phyloP scores from a whole-genome alignment of 2,329 filamentous ascomycete genomes.

The Cephalotrichum gorgonifer region DNA sequence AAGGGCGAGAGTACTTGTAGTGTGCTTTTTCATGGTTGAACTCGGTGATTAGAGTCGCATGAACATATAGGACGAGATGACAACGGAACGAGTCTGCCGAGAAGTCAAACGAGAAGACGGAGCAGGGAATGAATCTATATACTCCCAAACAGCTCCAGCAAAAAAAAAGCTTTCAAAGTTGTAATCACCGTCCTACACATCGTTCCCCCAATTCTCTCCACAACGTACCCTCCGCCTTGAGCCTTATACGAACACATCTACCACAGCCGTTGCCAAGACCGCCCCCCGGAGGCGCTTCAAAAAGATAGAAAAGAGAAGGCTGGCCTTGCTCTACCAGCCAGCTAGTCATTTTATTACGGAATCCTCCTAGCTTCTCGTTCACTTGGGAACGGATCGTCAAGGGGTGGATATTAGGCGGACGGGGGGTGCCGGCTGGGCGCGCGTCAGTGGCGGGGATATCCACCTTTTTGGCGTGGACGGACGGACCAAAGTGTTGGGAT shows the following conservation, averaged over 20 bases:
- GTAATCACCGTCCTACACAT: not conserved
- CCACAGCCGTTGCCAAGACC: not conserved
- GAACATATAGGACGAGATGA: not conserved
- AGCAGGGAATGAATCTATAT: not conserved
- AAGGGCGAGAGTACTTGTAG: not conserved
- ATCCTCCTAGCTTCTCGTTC: not conserved
- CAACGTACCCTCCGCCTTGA: not conserved
- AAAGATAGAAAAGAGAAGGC: not conserved
- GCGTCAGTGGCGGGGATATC: not conserved
- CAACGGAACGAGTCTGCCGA: not conserved
- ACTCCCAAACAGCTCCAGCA: not conserved
- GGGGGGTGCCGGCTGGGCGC: not conserved
- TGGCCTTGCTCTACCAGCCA: not conserved
- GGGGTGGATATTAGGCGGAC: not conserved
- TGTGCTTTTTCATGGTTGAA: not conserved
- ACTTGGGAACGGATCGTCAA: not conserved
- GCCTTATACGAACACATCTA: not conserved
- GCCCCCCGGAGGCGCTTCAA: not conserved
- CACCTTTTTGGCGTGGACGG: not conserved
- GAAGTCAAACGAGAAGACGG: not conserved
- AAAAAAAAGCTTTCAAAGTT: no score
- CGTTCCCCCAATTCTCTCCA: not conserved
- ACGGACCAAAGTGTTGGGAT: not conserved
- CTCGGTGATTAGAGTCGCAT: not conserved
- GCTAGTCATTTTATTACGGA: not conserved